Conservation (phyloP, 2,329 filamentous ascomycete genomes). For the Metarhizium guizhouense region DNA sequence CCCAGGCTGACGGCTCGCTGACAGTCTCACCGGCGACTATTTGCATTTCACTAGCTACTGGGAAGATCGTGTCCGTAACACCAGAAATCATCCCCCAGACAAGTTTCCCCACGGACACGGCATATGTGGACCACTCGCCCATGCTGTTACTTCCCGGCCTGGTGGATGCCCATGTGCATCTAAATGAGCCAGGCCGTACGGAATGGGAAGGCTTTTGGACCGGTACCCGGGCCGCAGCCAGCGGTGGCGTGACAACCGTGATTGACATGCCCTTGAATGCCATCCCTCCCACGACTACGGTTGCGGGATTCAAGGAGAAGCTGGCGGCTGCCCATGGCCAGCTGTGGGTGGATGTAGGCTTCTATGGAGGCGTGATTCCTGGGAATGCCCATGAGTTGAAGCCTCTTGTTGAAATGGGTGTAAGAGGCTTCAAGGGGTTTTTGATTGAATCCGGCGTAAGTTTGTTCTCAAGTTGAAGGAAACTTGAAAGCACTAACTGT, state of each 20-base stretch:
- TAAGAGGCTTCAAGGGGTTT: slow-evolving; percentile 95
- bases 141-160: slow-evolving; percentile 80
- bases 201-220: slow-evolving; percentile 99
- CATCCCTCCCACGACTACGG: slow-evolving; percentile 89
- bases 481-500: not conserved
- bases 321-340: slow-evolving; percentile 73
- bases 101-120: slow-evolving; percentile 62
- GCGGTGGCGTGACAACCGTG: slow-evolving; percentile 92
- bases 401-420: slow-evolving; percentile 73
- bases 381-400: slow-evolving; percentile 76
- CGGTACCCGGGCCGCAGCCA: slow-evolving; percentile 85
- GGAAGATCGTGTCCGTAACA: slow-evolving; percentile 74
- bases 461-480: not conserved
- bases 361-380: slow-evolving; percentile 91
- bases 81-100: slow-evolving; percentile 65
- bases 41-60: slow-evolving; percentile 64
- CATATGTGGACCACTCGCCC: slow-evolving; percentile 78
- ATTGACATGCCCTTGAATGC: slow-evolving; percentile 97
- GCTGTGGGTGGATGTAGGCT: slow-evolving; percentile 98
- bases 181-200: slow-evolving; percentile 92
- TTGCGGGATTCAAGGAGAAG: slow-evolving; percentile 76
- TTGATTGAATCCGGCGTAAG: slow-evolving; percentile 90
- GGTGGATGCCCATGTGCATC: slow-evolving; percentile 93
- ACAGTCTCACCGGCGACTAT: slow-evolving; percentile 74
- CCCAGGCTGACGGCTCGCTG: slow-evolving; percentile 53